Conservation (phyloP, 352 stramenopile species). For the Pythium utonaiense region DNA sequence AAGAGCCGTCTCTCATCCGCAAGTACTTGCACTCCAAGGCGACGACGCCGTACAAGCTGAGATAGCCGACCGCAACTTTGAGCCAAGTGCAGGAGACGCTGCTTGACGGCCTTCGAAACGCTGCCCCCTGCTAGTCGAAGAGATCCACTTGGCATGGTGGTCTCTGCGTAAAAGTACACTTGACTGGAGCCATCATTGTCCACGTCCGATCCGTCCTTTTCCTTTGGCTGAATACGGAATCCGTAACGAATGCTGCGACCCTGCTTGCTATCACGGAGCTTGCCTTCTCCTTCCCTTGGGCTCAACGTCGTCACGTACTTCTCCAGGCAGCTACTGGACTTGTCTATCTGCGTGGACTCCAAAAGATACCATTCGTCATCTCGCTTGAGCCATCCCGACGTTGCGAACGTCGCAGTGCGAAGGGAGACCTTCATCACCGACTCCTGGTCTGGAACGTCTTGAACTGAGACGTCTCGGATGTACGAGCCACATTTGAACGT, state of each 20-base stretch:
- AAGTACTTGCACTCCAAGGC: constrained; percentile 55
- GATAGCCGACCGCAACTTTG: constrained; percentile 30
- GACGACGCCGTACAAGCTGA: constrained; percentile 50
- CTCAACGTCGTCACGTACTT: constrained; percentile 18
- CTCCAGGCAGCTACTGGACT: constrained; percentile 11
- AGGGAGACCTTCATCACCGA: constrained; percentile 7
- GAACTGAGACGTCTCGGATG: background rate
- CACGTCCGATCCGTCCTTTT: background rate
- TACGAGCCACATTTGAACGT: constrained; percentile 13
- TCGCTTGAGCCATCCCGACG: constrained; percentile 8
- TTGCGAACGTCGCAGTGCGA: constrained; percentile 12
- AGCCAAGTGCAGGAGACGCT: constrained; percentile 16
- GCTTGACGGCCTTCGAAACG: constrained; percentile 10
- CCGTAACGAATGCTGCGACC: constrained; percentile 11
- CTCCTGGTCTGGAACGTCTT: background rate
- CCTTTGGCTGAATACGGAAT: constrained; percentile 7
- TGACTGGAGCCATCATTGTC: background rate
- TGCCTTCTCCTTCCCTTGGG: constrained; percentile 6
- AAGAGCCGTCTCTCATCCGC: constrained; percentile 38
- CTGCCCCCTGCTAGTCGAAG: background rate
- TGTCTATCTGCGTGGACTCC: constrained; percentile 11
- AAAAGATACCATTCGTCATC: constrained; percentile 22
- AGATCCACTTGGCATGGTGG: no score
- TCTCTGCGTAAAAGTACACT: constrained; percentile 26
- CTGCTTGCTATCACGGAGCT: constrained; percentile 4